Evolutionary conservation across 352 stramenopile species (phyloP), one percentile per base, ranked within the genome.

Genomic region (Globisporangium perplexum): DNA sequence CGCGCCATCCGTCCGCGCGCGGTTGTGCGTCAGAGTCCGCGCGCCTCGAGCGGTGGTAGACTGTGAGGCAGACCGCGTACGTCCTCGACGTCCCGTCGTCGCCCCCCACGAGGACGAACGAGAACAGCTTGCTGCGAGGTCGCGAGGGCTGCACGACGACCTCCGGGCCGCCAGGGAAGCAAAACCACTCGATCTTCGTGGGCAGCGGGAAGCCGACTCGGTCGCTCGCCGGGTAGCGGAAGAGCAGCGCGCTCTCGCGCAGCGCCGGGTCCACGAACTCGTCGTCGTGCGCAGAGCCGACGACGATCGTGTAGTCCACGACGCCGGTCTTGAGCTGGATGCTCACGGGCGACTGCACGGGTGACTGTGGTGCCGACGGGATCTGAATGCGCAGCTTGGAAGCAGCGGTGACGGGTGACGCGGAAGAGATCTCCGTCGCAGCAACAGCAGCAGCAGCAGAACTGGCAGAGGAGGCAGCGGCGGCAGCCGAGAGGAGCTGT

Each of bases 121-220:
- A 90, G 59, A 92, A 93, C 3, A 87, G 12, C 44, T 82, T 83
- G 18, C 69, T 77, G 18, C 55, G 55, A 0, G 84, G 84, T 14
- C 77, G 59, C 20, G 69, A 35, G 12, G 51, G 33, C 60, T 88
- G 72, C 14, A 61, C 59, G 6, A 88, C 50, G 24, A 85, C 63
- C 63, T 95, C 78, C 0, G 74, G 68, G 7, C 84, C 84, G 23
- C 67, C 68, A 1, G 84, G 83, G 44, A 93, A 93, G 53, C 84
- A 95, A 60, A 95, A 95, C 83, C 84, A 95, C 60, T 95, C 84
- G 47, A 95, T 84, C 63, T 95, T 95, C 1, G 82, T 95, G 1
- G 84, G 84, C 20, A 93, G 50, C 7, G 82, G 74, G 57, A 90
- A 93, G 18, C 76, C 59, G 6, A 49, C 66, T 7, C 77, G 68